Evolutionary conservation across 345 rosid species (phyloP), one percentile per base, ranked within the genome.

Genomic region (Gossypium anomalum): DNA sequence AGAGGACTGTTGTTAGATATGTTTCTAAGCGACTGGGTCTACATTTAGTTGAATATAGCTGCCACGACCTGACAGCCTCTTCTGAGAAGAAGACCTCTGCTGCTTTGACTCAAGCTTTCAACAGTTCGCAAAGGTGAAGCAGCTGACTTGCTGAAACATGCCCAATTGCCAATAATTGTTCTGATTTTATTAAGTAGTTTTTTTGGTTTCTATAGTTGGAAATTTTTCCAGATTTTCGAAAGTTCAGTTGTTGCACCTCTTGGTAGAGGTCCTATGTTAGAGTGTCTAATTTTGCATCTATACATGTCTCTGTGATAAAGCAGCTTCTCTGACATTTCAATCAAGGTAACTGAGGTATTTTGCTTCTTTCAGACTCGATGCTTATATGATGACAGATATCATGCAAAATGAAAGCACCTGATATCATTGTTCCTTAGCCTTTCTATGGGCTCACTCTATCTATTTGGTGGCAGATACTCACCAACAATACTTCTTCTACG

Each of bases 21-120:
- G 85, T 95, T 78, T 90, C 97, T 75, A 81, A 80, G 67, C 83
- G 90, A 52, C 73, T 93, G 85, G 98, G 98, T 60, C 77, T 93
- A 77, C 98, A 93, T 87, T 92, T 93, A 25, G 94, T 95, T 77
- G 99, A 95, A 81, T 85, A 86, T 82, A 95, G 96, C 83, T 95
- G 99, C 79, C 95, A 93, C 78, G 86, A 71, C 81, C 82, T 94
- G 68, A 81, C 81, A 82, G 82, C 93, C 25, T 86, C 98, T 47
- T 85, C 97, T 72, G 98, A 91, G 78, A 87, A 82, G 82, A 95
- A 82, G 72, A 83, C 87, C 68, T 89, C 99, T 53, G 76, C 69
- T 81, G 90, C 95, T 41, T 87, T 95, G 72, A 85, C 91, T 73
- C 91, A 95, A 83, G 92, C 97, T 83, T 93, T 95, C 83, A 78